These are phyloP conservation scores for Stagonosporopsis cucurbitacearum DNA, from an alignment of 2,329 filamentous ascomycete genomes.

Conservation along the genomic window DNA sequence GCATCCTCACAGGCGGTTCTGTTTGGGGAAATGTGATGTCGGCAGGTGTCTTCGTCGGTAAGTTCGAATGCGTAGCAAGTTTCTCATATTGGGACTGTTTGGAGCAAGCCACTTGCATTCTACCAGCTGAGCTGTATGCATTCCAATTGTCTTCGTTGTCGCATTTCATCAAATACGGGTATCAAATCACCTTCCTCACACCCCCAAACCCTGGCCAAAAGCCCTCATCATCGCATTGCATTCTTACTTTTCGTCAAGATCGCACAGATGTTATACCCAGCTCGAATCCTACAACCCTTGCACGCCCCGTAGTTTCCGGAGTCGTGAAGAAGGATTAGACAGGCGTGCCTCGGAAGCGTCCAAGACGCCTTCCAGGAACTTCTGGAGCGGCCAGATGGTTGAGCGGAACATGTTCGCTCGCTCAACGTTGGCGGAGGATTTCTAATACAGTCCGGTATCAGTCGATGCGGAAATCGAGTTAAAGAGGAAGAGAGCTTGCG, in stretches of 20 bases:
- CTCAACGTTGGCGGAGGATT: slow-evolving; percentile 49
- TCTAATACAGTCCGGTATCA: slow-evolving; percentile 60
- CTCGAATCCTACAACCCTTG: background rate
- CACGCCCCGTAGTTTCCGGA: background rate
- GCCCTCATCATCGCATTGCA: background rate
- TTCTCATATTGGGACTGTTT: too few relatives aligned
- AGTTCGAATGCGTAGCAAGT: too few relatives aligned
- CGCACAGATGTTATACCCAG: background rate
- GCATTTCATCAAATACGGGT: background rate
- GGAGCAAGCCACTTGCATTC: too few relatives aligned
- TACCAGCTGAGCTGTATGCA: too few relatives aligned
- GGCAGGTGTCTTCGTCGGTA: too few relatives aligned
- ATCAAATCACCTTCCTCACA: slow-evolving; percentile 1
- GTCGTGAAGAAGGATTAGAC: background rate
- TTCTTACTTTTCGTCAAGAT: too few relatives aligned
- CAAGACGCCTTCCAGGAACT: slow-evolving; percentile 1
- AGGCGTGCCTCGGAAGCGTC: background rate
- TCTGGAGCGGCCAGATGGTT: background rate
- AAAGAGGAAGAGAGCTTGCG: slow-evolving; percentile 62
- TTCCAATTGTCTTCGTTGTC: too few relatives aligned
- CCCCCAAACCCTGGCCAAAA: background rate
- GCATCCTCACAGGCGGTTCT: too few relatives aligned
- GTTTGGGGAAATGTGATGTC: too few relatives aligned
- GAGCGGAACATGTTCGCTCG: background rate
- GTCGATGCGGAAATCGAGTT: slow-evolving; percentile 59